Base-by-base conservation (phyloP, 371 early-diverging fungal species). In the Mucor mucedo region DNA sequence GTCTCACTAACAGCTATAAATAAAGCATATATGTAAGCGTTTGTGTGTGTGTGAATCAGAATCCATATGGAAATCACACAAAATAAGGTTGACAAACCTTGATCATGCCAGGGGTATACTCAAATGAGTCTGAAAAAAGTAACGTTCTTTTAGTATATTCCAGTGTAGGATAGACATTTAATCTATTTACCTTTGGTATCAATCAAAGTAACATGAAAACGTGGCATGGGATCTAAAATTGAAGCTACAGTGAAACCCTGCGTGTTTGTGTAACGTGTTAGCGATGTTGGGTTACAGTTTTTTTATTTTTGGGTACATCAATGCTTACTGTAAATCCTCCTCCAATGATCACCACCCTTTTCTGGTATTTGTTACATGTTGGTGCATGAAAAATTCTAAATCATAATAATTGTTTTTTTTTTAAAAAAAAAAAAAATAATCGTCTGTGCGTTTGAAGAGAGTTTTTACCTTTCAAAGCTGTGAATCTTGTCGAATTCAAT, bases 201-300 rank as follows among this genome's bases (percentile, higher is more conserved):
- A 60, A 77, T 73, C 39, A 77, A 65, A 27, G 71, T 71, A 16
- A 77, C 74, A 62, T 77, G 66, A 52, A 77, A 77, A 59, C 69
- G 69, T 55, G 71, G 69, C 77, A 77, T 77, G 50, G 69, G 72
- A 44, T 77, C 77, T 42, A 77, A 65, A 47, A 77, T 71, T 41
- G 74, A 73, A 13, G 71, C 77, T 9, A 77, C 74, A 4, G 77
- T 77, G 42, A 73, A 77, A 49, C 77, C 77, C 77, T 77, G 50
- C 11, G 3, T 4, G 30, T 50, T 50, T 3, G 50, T 50, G 50
- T 50, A 50, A 50, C 50, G 28, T 29, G 50, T 30, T 47, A 47
- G 44, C 2, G 44, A n/a, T 4, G 21, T 47, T 47, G 27, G 21
- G 6, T n/a, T 4, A 8, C 21, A 7, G 4, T 2, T 21, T 6